These are phyloP conservation scores for Epichloe hybrida DNA, from an alignment of 2,329 filamentous ascomycete genomes.

Conservation along the genomic window DNA sequence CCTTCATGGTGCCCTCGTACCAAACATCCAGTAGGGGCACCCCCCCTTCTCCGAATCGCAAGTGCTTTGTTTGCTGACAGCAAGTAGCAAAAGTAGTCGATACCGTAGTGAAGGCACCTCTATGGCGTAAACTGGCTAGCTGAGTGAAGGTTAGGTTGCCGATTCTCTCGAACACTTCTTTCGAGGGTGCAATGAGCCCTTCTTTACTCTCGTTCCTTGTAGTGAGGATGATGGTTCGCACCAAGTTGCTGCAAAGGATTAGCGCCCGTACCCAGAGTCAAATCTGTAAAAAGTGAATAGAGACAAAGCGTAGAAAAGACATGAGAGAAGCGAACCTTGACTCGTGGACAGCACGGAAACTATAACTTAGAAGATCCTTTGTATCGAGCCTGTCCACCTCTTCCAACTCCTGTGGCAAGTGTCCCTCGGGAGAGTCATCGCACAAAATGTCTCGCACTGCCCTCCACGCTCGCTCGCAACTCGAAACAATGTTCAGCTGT, in stretches of 20 bases:
- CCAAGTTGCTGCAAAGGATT: conserved; percentile 45
- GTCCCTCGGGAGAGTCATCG: conserved; percentile 87
- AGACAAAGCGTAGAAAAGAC: not conserved
- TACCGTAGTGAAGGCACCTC: conserved; percentile 88
- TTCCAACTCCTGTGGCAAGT: conserved; percentile 64
- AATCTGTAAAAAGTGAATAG: not conserved
- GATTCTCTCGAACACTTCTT: conserved; percentile 47
- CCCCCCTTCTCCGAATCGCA: conserved; percentile 18
- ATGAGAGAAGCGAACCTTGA: conserved; percentile 49
- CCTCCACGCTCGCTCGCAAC: conserved; percentile 61
- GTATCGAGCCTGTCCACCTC: conserved; percentile 60
- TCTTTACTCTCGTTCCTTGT: conserved; percentile 31
- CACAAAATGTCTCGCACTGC: conserved; percentile 69
- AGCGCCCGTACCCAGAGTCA: not conserved
- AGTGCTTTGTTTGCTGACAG: conserved; percentile 50
- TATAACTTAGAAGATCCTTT: conserved; percentile 86
- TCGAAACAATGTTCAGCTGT: conserved; percentile 42
- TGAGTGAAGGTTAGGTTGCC: conserved; percentile 71
- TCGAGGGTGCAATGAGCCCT: conserved; percentile 33
- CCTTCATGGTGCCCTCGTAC: conserved; percentile 59
- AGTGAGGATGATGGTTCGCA: conserved; percentile 48
- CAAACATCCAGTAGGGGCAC: conserved; percentile 46
- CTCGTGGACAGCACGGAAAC: conserved; percentile 89
- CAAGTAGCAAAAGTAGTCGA: conserved; percentile 75
- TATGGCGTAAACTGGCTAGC: conserved; percentile 68